A percentile compares a stretch with the other conserved stretches of the same genome.
Evolutionary conservation across 306 rosid genomes (phyloP).

Genomic region (Potentilla sterilis): DNA sequence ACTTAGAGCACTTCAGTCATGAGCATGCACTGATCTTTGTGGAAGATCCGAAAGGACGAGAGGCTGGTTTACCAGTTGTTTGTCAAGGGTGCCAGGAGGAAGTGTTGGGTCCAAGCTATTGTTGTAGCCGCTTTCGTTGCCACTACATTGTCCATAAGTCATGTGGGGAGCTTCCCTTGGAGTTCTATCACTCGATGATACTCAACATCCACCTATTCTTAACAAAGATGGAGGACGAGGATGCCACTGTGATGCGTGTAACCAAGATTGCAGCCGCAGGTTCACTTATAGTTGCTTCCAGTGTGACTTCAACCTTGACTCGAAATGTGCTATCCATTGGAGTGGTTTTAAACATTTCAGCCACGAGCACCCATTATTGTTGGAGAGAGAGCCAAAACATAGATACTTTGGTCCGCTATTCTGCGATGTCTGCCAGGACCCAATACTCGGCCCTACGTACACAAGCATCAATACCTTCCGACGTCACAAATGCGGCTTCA

Average conservation of each 20-base stretch:
- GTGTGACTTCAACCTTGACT: not conserved
- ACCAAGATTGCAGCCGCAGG: not conserved
- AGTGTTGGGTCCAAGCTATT: not conserved
- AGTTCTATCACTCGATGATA: not conserved
- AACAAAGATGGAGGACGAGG: not conserved
- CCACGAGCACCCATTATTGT: not conserved
- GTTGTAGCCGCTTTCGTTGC: not conserved
- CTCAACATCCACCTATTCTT: not conserved
- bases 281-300: not conserved
- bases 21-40: not conserved
- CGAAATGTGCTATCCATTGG: not conserved
- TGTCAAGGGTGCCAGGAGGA: not conserved
- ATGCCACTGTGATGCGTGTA: not conserved
- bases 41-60: not conserved
- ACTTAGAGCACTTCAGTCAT: not conserved
- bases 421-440: not conserved
- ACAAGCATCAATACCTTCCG: not conserved
- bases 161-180: not conserved
- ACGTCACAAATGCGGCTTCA: not conserved
- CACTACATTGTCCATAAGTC: not conserved
- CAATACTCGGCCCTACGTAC: not conserved
- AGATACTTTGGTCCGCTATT: not conserved
- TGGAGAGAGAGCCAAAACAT: not conserved
- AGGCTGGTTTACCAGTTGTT: not conserved
- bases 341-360: not conserved